Percentiles rank a stretch among this genome's conserved stretches.
Evolutionary conservation across 106 monocot species (phyloP).

Genomic region (Platanthera guangdongensis): DNA sequence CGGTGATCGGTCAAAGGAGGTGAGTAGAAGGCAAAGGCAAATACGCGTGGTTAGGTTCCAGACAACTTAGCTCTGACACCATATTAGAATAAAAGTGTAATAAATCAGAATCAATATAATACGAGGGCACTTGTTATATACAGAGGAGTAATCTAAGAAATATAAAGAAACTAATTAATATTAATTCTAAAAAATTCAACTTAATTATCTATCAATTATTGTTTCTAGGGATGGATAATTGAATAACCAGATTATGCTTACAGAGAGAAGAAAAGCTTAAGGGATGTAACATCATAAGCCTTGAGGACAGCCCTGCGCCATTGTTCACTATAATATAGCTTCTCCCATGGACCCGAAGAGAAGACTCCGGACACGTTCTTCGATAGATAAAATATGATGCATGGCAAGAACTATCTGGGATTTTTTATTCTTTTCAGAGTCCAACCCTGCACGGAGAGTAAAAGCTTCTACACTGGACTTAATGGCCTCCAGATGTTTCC

Average conservation of each 20-base stretch:
- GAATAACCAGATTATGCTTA: conserved; percentile 31
- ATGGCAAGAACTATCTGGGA: conserved; percentile 45
- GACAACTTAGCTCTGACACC: too few relatives aligned
- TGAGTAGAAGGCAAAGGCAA: too few relatives aligned
- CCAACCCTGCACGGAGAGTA: conserved; percentile 17
- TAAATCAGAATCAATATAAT: too few relatives aligned
- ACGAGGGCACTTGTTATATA: too few relatives aligned
- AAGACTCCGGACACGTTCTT: conserved; percentile 51
- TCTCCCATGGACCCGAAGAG: conserved; percentile 85
- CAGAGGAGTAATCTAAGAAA: too few relatives aligned
- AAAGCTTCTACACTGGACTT: conserved; percentile 22
- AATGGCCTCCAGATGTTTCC: conserved; percentile 30
- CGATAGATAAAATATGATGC: conserved; percentile 59
- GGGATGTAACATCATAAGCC: conserved; percentile 51
- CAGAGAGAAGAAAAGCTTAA: conserved; percentile 59
- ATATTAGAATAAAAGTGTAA: too few relatives aligned
- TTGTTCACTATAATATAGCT: conserved; percentile 44
- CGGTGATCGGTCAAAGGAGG: too few relatives aligned
- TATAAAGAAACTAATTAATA: too few relatives aligned
- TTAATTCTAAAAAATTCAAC: too few relatives aligned
- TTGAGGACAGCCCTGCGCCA: conserved; percentile 65
- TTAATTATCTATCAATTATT: neutral
- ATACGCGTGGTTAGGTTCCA: too few relatives aligned
- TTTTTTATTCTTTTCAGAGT: conserved; percentile 39
- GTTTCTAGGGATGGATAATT: neutral